Base-by-base conservation (phyloP, 345 rosid species). In the Triadica sebifera region DNA sequence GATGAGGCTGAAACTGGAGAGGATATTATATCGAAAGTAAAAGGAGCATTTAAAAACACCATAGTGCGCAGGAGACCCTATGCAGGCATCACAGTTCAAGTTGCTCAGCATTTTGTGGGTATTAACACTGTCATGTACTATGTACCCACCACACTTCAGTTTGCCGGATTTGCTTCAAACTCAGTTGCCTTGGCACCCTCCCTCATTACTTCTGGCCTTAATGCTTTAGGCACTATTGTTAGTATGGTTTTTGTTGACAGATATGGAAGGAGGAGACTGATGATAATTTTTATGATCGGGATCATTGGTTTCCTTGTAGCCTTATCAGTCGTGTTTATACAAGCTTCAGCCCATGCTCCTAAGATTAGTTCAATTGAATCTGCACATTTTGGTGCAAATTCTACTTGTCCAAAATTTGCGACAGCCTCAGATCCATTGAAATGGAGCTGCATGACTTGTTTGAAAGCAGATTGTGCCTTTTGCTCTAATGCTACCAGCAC, bases 81-180 rank as follows among this genome's bases (percentile, higher is more conserved):
- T 0, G 99, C 99, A 0, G 98, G 99, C 97, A 67, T 87, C 93
- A 11, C 93, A n/a, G n/a, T n/a, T n/a, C n/a, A n/a, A n/a, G n/a
- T n/a, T n/a, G n/a, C n/a, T n/a, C n/a, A n/a, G n/a, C n/a, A n/a
- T n/a, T n/a, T n/a, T n/a, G n/a, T n/a, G n/a, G n/a, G n/a, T n/a
- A n/a, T n/a, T n/a, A n/a, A n/a, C n/a, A n/a, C n/a, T n/a, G n/a
- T n/a, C n/a, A n/a, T n/a, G n/a, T n/a, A n/a, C n/a, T n/a, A n/a
- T n/a, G n/a, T n/a, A n/a, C n/a, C n/a, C n/a, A n/a, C n/a, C n/a
- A n/a, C n/a, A n/a, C n/a, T n/a, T n/a, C n/a, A n/a, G n/a, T n/a
- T n/a, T n/a, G n/a, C n/a, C n/a, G n/a, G n/a, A n/a, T n/a, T n/a
- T n/a, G n/a, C n/a, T n/a, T n/a, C n/a, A n/a, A n/a, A n/a, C n/a